Percentiles rank a stretch among this genome's conserved stretches.
These are phyloP conservation scores for Apiospora arundinis DNA, from an alignment of 2,329 filamentous ascomycete genomes.

Conservation along the genomic window DNA sequence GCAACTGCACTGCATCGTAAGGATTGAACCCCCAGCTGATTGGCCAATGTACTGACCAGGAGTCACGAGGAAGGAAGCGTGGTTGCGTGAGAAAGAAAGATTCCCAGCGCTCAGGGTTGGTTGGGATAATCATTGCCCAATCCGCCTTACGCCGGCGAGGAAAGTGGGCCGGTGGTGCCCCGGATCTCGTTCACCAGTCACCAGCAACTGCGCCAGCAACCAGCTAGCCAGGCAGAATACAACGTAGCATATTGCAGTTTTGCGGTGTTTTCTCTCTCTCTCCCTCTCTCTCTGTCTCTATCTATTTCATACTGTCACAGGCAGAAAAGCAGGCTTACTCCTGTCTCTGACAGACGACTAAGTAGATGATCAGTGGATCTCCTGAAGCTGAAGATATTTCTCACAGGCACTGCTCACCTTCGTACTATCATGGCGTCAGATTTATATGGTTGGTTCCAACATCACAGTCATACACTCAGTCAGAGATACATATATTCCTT, in stretches of 20 bases:
- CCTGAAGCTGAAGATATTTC: background rate
- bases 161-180: background rate
- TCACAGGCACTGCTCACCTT: background rate
- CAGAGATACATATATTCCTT: background rate
- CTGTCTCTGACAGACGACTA: no score
- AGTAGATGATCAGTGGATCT: background rate
- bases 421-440: background rate
- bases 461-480: no score
- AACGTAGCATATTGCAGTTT: background rate
- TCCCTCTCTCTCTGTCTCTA: no score
- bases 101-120: background rate
- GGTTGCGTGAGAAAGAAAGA: background rate
- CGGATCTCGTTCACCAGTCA: no score
- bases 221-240: background rate
- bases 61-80: background rate
- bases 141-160: background rate
- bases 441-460: no score
- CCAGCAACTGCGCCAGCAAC: no score
- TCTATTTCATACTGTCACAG: no score
- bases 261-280: no score
- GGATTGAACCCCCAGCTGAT: background rate
- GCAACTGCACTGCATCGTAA: background rate
- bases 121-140: background rate
- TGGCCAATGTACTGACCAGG: background rate
- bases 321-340: no score